Base-by-base conservation (phyloP, 2,329 filamentous ascomycete species). In the Septoria linicola region DNA sequence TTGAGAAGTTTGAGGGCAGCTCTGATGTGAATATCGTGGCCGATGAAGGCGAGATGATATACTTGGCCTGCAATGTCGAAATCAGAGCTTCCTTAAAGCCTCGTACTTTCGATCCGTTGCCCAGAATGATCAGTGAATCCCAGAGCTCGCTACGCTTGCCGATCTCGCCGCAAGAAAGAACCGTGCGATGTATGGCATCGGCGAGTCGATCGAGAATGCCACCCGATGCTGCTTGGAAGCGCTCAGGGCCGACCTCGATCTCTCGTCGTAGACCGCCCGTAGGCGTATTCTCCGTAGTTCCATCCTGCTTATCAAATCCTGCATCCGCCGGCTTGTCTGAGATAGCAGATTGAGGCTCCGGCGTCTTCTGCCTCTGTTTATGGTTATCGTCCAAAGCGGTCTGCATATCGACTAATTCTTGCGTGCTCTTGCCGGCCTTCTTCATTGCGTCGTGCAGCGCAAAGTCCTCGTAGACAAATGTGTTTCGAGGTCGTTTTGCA, bases 21-120 rank as follows among this genome's bases (percentile, higher is more conserved):
- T 99, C 93, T 17, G 90, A 96, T 30, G 91, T 96, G 77, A 97
- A 97, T 65, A 97, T 97, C 35, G 91, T 96, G 43, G 89, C 90
- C 1, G 89, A 92, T 21, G 87, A 91, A 0, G 93, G 93, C 1
- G 91, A 95, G 60, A 99, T 84, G 47, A 96, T 80, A 69, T 96
- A 93, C 59, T 91, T 90, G 41, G 85, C 80, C 31, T 81, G 81
- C 30, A 99, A 80, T 0, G 84, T 90, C 62, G 87, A 80, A 31
- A 97, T 70, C 41, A 99, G 83, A 60, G 92, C 89, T 63, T 96
- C 90, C 60, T 88, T 91, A 69, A 99, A 92, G 4, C 93, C 83
- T 72, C 79, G 76, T 42, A 85, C 73, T 63, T 76, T 81, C 53
- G 80, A 84, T 51, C 93, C 93, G 65, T 95, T 96, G 61, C 93